Evolutionary conservation across 257 asterid genomes (phyloP), one percentile per base, ranked within the genome.

Genomic region (Nicotiana knightiana): DNA sequence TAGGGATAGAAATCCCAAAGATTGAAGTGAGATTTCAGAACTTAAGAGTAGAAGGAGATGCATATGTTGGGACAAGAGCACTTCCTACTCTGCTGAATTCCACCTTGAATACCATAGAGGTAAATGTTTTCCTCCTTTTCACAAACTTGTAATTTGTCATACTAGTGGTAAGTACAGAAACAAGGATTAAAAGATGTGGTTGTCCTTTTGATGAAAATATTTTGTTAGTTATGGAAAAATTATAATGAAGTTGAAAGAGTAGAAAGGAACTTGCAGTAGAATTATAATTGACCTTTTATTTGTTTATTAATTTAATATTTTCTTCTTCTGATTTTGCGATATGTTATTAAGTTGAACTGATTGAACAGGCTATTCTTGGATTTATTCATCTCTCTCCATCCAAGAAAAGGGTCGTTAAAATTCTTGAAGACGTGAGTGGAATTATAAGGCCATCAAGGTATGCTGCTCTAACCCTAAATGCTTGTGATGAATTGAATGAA

Each of bases 11-110:
- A 71, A 92, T 93, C 39, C 98, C 98, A 13, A 91, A 87, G 84
- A 87, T 93, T 64, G 98, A 94, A 84, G 98, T 93, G 82, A 89
- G 98, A 83, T 95, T 83, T 53, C 83, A 95, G 91, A 87, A 92
- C 86, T 53, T 95, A 26, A 87, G 90, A 18, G 81, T 95, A 28
- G 93, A 92, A 83, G 98, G 98, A 84, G 97, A 95, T 86, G 97
- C 97, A 58, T 90, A 88, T 87, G 89, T 89, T 37, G 98, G 97
- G 48, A 83, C 87, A 37, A 90, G 98, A 83, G 98, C 98, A 43
- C 92, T 94, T 68, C 97, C 97, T n/a, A 94, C 98, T 77, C 88
- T 94, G 81, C 83, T 90, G 78, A 93, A 94, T 82, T 92, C 97
- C 39, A 92, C 96, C 18, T 59, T 94, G 80, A 94, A 93, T 64